Percentiles rank a stretch among this genome's conserved stretches.
Evolutionary conservation across 202 grass and related monocot genomes (phyloP).

Genomic region (Dendrocalamus latiflorus): DNA sequence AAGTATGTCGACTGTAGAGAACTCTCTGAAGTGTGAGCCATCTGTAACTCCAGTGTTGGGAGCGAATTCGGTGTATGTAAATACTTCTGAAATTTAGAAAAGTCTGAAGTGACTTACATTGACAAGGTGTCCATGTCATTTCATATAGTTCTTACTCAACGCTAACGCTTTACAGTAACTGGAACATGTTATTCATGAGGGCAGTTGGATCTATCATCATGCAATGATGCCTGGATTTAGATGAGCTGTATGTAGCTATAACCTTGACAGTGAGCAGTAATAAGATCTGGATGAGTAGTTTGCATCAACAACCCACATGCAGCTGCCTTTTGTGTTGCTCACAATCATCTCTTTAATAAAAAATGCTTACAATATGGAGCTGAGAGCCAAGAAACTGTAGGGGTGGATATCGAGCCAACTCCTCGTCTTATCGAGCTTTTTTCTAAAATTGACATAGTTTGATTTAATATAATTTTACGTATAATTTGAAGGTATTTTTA

Average conservation of each 20-base stretch:
- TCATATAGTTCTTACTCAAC: neutral
- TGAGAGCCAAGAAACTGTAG: neutral
- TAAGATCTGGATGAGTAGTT: neutral
- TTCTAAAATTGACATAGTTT: too few species aligned
- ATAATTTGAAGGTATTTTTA: too few species aligned
- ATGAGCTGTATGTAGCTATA: neutral
- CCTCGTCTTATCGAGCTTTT: too few species aligned
- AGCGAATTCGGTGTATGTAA: neutral
- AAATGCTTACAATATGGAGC: neutral
- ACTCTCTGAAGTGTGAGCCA: neutral
- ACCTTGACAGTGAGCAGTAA: constrained; percentile 16
- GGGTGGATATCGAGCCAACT: too few species aligned
- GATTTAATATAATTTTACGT: too few species aligned
- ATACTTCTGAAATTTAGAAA: neutral
- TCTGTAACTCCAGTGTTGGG: neutral
- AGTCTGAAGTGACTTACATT: neutral
- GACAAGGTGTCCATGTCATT: neutral
- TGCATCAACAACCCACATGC: constrained; percentile 14
- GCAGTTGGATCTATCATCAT: constrained; percentile 31
- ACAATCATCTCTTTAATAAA: neutral
- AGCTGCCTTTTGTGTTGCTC: too few species aligned
- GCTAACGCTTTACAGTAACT: too few species aligned
- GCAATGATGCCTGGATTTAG: constrained; percentile 26
- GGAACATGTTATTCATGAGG: constrained; percentile 29
- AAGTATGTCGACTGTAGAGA: neutral